phyloP scores from a whole-genome alignment of 2,329 filamentous ascomycete species.

The Fusarium nelsonii region DNA sequence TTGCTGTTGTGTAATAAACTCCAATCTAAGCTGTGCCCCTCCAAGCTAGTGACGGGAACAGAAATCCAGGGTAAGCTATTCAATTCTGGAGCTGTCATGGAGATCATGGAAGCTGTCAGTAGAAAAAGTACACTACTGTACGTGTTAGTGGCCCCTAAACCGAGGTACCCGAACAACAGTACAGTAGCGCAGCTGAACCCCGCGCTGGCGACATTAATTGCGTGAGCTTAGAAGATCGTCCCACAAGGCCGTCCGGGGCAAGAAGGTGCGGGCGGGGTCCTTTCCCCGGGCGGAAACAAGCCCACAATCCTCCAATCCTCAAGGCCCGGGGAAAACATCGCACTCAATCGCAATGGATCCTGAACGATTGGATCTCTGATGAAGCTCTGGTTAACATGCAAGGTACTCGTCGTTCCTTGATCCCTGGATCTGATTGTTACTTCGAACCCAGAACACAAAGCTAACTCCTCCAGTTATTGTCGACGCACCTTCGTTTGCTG shows the following conservation, averaged over 20 bases:
- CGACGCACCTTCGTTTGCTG: background rate
- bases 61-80: slow-evolving; percentile 32
- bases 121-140: slow-evolving; percentile 28
- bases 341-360: background rate
- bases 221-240: slow-evolving; percentile 25
- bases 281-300: slow-evolving; percentile 8
- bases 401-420: slow-evolving; percentile 11
- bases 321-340: slow-evolving; percentile 21
- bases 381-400: slow-evolving; percentile 16
- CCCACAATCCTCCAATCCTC: slow-evolving; percentile 1
- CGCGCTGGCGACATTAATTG: slow-evolving; percentile 37
- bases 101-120: background rate
- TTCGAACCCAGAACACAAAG: slow-evolving; percentile 4
- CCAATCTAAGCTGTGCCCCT: slow-evolving; percentile 11
- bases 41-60: slow-evolving; percentile 12
- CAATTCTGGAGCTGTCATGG: slow-evolving; percentile 28
- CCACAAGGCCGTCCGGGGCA: slow-evolving; percentile 26
- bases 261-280: slow-evolving; percentile 2
- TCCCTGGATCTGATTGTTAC: background rate
- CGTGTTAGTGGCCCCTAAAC: slow-evolving; percentile 25
- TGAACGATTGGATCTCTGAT: background rate
- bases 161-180: slow-evolving; percentile 19
- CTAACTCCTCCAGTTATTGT: background rate
- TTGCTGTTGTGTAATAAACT: slow-evolving; percentile 34
- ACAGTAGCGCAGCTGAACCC: slow-evolving; percentile 43